Base-by-base conservation (phyloP, 164 flowering plant genomes). In the Annona squamosa region DNA sequence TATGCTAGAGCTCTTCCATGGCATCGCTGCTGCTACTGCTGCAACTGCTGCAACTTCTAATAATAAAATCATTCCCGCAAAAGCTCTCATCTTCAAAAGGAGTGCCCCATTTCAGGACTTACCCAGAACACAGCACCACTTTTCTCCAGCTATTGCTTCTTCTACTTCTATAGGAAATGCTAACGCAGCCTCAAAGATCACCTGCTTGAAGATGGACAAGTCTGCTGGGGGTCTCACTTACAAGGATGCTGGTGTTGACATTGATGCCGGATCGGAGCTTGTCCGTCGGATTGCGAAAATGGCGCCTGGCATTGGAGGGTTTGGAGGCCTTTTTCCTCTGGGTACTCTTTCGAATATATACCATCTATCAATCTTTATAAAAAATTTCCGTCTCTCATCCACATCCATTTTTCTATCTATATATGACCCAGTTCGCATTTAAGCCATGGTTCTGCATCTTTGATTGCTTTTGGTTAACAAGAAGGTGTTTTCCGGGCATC, bases 281-380 rank as follows among this genome's bases (percentile, higher is more conserved):
- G 97, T 94, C 73, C 79, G 83, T 43, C 83, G 97, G 76, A 94
- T 94, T 18, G 87, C 95, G 1, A 92, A 89, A 82, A 91, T 94
- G 98, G 96, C 95, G 6, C 95, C 97, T 16, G 95, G 93, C 18
- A 91, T 94, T 77, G 98, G 97, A 48, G 98, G 98, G 42, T 94
- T 94, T 69, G 98, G 98, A 10, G 98, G 97, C 17, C 90, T 92
- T 65, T 94, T 81, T 75, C 97, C 98, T 73, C 79, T 88, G 7
- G 97, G 97, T 94, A 84, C 59, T 65, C n/a, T 62, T 12, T 65
- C 68, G 37, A 26, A 26, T 26, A 26, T 26, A 26, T 26, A 26
- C 1, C 0, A 26, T 26, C 37, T 26, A 26, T 26, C 37, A 26
- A 26, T 26, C 37, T 26, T 26, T 26, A 26, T 26, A 26, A 26